A percentile compares a stretch with the other conserved stretches of the same genome.
phyloP scores from a whole-genome alignment of 202 grass and related monocot genomes.

The Panicum virgatum region DNA sequence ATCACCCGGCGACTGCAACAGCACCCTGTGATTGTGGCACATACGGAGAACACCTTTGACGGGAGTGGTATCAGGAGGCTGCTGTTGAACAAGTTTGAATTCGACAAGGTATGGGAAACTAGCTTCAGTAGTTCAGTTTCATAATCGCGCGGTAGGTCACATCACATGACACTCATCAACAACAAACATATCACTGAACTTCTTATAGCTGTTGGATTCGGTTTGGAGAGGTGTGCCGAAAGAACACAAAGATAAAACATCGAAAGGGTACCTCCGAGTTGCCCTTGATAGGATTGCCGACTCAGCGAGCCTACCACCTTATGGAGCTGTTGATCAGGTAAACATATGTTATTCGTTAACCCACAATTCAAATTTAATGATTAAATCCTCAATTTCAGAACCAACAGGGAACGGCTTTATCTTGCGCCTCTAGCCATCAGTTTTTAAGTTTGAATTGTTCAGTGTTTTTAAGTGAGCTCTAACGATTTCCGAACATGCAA shows the following conservation, averaged over 20 bases:
- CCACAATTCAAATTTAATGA: neutral
- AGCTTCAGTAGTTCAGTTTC: constrained; percentile 12
- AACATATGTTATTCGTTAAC: neutral
- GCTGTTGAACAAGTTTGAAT: constrained; percentile 72
- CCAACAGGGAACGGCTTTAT: neutral
- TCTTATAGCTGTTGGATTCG: constrained; percentile 64
- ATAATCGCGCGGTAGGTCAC: too few species aligned
- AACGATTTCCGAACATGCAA: neutral
- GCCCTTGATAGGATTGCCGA: constrained; percentile 62
- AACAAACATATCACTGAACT: neutral
- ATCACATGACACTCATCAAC: neutral
- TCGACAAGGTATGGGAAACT: constrained; percentile 56
- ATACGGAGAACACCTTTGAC: constrained; percentile 87
- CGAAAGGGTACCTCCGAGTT: constrained; percentile 60
- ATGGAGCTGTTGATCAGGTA: constrained; percentile 77
- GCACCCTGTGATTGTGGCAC: constrained; percentile 77
- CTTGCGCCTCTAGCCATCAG: neutral
- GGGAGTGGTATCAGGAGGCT: constrained; percentile 66
- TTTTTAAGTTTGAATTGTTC: neutral
- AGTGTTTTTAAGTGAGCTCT: neutral
- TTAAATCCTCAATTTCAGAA: neutral
- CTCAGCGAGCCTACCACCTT: constrained; percentile 61
- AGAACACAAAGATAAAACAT: constrained; percentile 48
- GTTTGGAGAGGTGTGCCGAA: constrained; percentile 64
- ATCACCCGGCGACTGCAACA: constrained; percentile 51